A percentile compares a stretch with the other conserved stretches of the same genome.
These are phyloP conservation scores for Leishmania braziliensis DNA, from an alignment of 208 protist species.

Conservation along the genomic window DNA sequence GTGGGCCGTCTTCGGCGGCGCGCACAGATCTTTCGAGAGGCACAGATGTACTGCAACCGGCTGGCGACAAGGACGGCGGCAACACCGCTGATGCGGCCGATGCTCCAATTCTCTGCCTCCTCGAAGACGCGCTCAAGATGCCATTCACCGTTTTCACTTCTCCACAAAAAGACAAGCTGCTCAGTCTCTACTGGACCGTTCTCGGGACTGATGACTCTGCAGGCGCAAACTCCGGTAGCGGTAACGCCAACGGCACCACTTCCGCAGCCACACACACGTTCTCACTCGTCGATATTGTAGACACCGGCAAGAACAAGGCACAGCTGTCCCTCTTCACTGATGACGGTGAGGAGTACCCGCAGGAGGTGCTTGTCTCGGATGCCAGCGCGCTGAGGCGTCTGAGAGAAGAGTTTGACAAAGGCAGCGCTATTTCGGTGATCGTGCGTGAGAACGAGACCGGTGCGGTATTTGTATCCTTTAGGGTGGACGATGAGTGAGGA, in stretches of 20 bases:
- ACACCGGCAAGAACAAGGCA: constrained; percentile 6
- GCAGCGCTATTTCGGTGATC: constrained; percentile 20
- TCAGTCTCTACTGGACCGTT: constrained; percentile 41
- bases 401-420: constrained; percentile 16
- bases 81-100: constrained; percentile 16
- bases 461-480: constrained; percentile 24
- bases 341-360: constrained; percentile 34
- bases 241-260: neutral
- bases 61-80: constrained; percentile 2
- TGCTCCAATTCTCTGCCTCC: constrained; percentile 35
- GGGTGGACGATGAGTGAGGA: constrained; percentile 20
- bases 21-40: neutral
- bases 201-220: constrained; percentile 24
- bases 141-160: constrained; percentile 58
- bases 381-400: constrained; percentile 12
- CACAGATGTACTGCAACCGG: neutral
- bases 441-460: constrained; percentile 24
- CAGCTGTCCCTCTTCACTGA: constrained; percentile 28
- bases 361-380: constrained; percentile 26
- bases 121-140: constrained; percentile 64
- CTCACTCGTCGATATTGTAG: constrained; percentile 38
- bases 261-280: constrained; percentile 1
- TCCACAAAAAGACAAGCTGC: constrained; percentile 49
- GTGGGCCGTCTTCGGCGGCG: neutral
- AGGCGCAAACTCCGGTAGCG: neutral